Conservation (phyloP, 495 filamentous ascomycete species). For the Oleoguttula mirabilis region DNA sequence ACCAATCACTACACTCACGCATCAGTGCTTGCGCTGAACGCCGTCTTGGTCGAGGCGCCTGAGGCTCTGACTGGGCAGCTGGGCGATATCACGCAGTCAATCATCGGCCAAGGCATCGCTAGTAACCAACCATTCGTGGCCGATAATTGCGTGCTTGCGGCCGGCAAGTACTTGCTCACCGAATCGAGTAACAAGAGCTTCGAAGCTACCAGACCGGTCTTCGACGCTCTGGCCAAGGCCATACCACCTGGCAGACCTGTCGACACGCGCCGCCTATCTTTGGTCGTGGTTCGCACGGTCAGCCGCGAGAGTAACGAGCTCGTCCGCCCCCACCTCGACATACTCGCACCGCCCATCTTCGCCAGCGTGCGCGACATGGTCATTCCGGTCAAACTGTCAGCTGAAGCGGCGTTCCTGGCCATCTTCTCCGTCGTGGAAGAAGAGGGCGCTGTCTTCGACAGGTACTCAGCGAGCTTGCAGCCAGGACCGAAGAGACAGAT, state of each 20-base stretch:
- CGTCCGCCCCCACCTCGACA: conserved; percentile 61
- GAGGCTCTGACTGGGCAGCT: conserved; percentile 51
- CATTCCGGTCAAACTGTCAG: conserved; percentile 92
- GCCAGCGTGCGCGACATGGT: conserved; percentile 79
- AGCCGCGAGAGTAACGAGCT: conserved; percentile 63
- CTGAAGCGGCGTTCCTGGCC: conserved; percentile 88
- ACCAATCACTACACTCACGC: conserved; percentile 53
- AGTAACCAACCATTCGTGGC: conserved; percentile 65
- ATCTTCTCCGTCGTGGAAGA: conserved; percentile 84
- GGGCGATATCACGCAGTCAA: conserved; percentile 53
- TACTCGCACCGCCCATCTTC: conserved; percentile 75
- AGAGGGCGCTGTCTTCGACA: conserved; percentile 79
- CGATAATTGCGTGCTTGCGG: conserved; percentile 82
- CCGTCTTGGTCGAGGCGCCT: conserved; percentile 70
- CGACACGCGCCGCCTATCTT: conserved; percentile 73
- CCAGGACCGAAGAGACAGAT: conserved; percentile 73
- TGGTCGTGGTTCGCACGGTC: conserved; percentile 83
- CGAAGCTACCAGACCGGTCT: conserved; percentile 64
- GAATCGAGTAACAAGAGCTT: conserved; percentile 44
- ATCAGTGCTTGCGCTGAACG: conserved; percentile 74
- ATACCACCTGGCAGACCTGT: conserved; percentile 63
- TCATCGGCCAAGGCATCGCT: conserved; percentile 70
- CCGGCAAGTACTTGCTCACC: conserved; percentile 84
- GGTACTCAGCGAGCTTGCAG: conserved; percentile 57
- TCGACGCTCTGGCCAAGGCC: conserved; percentile 59